Conservation (phyloP, 2,329 filamentous ascomycete species). For the Diaporthe destruens region DNA sequence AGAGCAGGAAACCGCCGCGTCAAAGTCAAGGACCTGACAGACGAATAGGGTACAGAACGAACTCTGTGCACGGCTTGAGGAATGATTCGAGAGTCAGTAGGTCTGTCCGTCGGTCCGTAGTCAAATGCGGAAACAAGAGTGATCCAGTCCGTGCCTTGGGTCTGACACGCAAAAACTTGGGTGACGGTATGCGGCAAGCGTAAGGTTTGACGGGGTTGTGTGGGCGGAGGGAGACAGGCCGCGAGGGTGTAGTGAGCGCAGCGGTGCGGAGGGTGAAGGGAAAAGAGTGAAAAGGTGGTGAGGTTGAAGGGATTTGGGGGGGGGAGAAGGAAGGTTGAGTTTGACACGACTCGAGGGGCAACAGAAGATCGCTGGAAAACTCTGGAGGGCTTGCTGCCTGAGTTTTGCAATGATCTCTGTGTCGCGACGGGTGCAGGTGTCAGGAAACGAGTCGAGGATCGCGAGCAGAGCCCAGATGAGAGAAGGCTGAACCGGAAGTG, state of each 20-base stretch:
- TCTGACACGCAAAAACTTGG: slow-evolving; percentile 34
- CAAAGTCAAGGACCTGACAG: slow-evolving; percentile 4
- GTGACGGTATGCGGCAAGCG: slow-evolving; percentile 33
- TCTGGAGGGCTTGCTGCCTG: slow-evolving; percentile 22
- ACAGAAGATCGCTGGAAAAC: slow-evolving; percentile 33
- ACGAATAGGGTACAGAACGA: neutral
- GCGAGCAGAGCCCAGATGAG: slow-evolving; percentile 37
- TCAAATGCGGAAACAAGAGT: slow-evolving; percentile 16
- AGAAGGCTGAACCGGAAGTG: slow-evolving; percentile 32
- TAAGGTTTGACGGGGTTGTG: slow-evolving; percentile 28
- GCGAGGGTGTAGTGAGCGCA: slow-evolving; percentile 9
- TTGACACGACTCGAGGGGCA: slow-evolving; percentile 41
- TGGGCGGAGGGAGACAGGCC: slow-evolving; percentile 12
- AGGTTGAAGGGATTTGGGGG: slow-evolving; percentile 6
- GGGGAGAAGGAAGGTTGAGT: slow-evolving; percentile 7
- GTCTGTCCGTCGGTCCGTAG: slow-evolving; percentile 18
- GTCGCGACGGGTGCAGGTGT: slow-evolving; percentile 33
- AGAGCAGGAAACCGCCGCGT: slow-evolving; percentile 1
- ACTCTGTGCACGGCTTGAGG: slow-evolving; percentile 39
- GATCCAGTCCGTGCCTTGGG: slow-evolving; percentile 35
- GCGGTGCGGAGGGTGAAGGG: neutral
- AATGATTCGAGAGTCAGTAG: slow-evolving; percentile 34
- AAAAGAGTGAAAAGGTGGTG: slow-evolving; percentile 1
- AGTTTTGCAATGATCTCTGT: slow-evolving; percentile 39
- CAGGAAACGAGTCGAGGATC: slow-evolving; percentile 35